Evolutionary conservation across 148 eudicot genomes (phyloP).

Genomic region (Euryodendron excelsum): DNA sequence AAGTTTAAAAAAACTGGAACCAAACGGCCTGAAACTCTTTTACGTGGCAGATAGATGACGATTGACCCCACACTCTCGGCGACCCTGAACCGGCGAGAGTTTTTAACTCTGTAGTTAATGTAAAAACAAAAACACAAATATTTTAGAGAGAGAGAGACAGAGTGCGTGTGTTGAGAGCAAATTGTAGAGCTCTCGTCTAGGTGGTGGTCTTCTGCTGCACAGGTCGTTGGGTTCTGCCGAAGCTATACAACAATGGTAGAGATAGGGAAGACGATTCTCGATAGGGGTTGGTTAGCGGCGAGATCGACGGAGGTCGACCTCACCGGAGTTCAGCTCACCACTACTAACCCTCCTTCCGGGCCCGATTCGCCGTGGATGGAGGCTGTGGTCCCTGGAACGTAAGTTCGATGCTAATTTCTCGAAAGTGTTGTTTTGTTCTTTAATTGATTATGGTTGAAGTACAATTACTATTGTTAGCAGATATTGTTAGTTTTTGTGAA

Average conservation of each 20-base stretch:
- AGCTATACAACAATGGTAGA: conserved; percentile 37
- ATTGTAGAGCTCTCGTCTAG: too few relatives aligned
- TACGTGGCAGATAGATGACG: too few relatives aligned
- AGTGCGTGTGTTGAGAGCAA: too few relatives aligned
- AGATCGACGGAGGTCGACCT: conserved; percentile 74
- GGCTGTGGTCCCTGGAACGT: conserved; percentile 96
- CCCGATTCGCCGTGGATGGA: conserved; percentile 62
- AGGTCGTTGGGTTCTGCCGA: background rate
- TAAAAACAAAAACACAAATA: too few relatives aligned
- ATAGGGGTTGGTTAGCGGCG: conserved; percentile 87
- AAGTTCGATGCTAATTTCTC: conserved; percentile 7
- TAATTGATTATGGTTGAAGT: too few relatives aligned
- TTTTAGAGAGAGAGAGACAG: background rate
- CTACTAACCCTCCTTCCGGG: conserved; percentile 65
- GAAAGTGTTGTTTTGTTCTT: background rate
- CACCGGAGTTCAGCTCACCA: conserved; percentile 81
- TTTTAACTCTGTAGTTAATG: too few relatives aligned
- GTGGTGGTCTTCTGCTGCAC: background rate
- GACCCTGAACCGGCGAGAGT: too few relatives aligned
- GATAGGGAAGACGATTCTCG: conserved; percentile 59
- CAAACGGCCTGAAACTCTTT: too few relatives aligned
- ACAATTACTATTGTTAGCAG: too few relatives aligned
- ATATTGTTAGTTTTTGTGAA: background rate
- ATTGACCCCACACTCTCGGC: too few relatives aligned
- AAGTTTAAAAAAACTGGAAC: too few relatives aligned